Base-by-base conservation (phyloP, 1,284 basidiomycete species). In the Coniferiporia sulphurascens region DNA sequence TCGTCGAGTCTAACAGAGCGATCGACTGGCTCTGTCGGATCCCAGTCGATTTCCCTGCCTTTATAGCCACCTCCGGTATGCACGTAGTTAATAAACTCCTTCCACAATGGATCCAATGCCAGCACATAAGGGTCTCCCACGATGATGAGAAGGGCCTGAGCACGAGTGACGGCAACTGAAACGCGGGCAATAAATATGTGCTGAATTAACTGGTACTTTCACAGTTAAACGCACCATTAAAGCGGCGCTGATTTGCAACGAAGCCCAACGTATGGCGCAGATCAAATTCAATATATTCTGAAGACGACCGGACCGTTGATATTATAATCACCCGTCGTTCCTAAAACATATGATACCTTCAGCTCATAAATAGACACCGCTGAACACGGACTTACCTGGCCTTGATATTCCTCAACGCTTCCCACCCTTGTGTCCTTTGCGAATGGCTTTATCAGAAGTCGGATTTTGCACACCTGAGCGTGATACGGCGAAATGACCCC, bases 391-490 rank as follows among this genome's bases (percentile, higher is more conserved):
- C 76, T 27, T 27, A 83, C 82, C 70, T 84, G 81, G 27, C 84
- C 83, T 68, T 85, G 84, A 68, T 83, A 85, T 59, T 84, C 82
- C 63, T 85, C 84, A 0, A 84, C 83, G 32, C 78, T 80, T 6
- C 81, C 83, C 43, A 85, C 78, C 64, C 78, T 82, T 34, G 83
- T 73, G 1, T 68, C 74, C 22, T 72, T 70, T 0, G 75, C 72
- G 0, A 67, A 64, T 10, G 59, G 62, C 12, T 64, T 64, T 15
- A 84, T 65, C 0, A 71, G 60, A 6, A 61, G 65, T 7, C 80
- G 72, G 22, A 85, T 75, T 62, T 78, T 80, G 15, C 69, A 67
- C 21, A 76, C 77, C 64, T 85, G 83, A 0, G 80, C 79, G 52
- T 79, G 75, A 64, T 85, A 85, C 1, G 83, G 82, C 0, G 81